These are phyloP conservation scores for Nakazawaea peltata DNA, from an alignment of 805 yeast genomes.

Conservation along the genomic window DNA sequence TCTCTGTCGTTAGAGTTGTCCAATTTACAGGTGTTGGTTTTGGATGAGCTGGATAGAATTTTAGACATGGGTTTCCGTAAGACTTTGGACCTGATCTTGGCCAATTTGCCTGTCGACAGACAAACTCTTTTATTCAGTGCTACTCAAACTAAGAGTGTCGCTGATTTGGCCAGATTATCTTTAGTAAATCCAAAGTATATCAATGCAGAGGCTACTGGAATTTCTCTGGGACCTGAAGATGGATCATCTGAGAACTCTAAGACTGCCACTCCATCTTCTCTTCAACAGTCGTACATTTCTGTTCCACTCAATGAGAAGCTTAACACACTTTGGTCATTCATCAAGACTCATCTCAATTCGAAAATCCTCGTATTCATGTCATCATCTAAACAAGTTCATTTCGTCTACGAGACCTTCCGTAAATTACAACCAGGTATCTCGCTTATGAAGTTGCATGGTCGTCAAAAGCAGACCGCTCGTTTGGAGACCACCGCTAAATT, in stretches of 20 bases:
- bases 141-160: slow-evolving; percentile 77
- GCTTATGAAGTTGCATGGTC: slow-evolving; percentile 75
- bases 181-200: slow-evolving; percentile 55
- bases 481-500: slow-evolving; percentile 76
- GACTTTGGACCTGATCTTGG: slow-evolving; percentile 72
- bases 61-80: slow-evolving; percentile 89
- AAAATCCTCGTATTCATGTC: slow-evolving; percentile 81
- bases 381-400: slow-evolving; percentile 87
- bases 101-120: slow-evolving; percentile 69
- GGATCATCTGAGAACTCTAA: slow-evolving; percentile 18
- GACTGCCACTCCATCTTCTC: slow-evolving; percentile 61
- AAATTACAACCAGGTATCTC: slow-evolving; percentile 91
- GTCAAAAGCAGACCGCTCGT: slow-evolving; percentile 86
- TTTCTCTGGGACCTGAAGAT: no score
- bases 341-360: slow-evolving; percentile 71
- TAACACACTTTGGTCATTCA: slow-evolving; percentile 78
- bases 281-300: slow-evolving; percentile 77
- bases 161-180: slow-evolving; percentile 76
- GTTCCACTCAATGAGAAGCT: slow-evolving; percentile 73
- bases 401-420: slow-evolving; percentile 78
- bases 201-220: no score
- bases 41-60: slow-evolving; percentile 91
- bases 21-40: slow-evolving; percentile 68
- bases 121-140: slow-evolving; percentile 86
- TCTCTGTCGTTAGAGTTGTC: slow-evolving; percentile 70